Base-by-base conservation (phyloP, 2,329 filamentous ascomycete species). In the Akanthomyces lecanii region DNA sequence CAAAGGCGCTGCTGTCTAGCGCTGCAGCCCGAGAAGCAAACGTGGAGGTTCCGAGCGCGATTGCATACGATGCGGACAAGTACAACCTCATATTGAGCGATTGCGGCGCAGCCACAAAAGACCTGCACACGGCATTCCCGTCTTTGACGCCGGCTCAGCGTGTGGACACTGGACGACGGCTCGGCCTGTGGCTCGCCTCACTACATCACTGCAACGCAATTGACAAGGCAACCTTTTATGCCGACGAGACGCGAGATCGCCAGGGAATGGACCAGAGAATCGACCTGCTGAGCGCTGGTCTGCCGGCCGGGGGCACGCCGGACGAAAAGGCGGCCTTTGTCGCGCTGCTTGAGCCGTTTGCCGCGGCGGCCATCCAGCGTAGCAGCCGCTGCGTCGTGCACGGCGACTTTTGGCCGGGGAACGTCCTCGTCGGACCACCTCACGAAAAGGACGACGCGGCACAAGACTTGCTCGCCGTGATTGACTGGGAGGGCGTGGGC, bases 201-300 rank as follows among this genome's bases (percentile, higher is more conserved):
- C 30, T 54, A 10, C 52, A 54, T 36, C 52, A 54, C 38, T 38
- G 30, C 52, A 40, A 10, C 52, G 11, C 52, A 18, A 40, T 54
- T 38, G 52, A 54, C 52, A 38, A 10, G n/a, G 14, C 52, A 3
- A 14, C 14, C 3, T 54, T 54, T 16, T 6, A 12, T 3, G 23
- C n/a, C 16, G 23, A 54, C 30, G 52, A 54, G 30, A 4, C 33
- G n/a, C 18, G 14, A 6, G 30, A 38, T 5, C 30, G 52, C 5
- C 30, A 54, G 18, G 52, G 52, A 4, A 40, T 54, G 52, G 52
- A 54, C 23, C 52, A 54, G 30, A 38, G 52, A 54, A 54, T 54
- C 8, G 11, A 21, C 4, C 30, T 54, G 30, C 52, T 54, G 28
- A 38, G 52, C 18, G 52, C 52, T 23, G 52, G 52, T 25, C 30